Evolutionary conservation across 768 basidiomycete genomes (phyloP).

Genomic region (Megacollybia marginata): DNA sequence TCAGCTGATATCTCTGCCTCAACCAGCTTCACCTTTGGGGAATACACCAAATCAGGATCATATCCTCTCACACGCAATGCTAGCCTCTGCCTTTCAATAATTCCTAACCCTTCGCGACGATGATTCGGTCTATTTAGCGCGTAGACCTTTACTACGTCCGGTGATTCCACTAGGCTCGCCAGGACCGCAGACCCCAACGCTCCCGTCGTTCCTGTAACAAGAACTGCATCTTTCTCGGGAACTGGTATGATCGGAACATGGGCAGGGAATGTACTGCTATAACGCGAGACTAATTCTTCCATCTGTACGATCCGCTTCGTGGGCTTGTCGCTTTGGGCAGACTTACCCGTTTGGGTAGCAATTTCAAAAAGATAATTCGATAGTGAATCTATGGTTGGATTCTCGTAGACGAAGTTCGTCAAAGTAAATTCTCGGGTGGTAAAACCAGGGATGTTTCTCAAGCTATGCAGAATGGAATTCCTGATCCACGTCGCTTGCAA

Average conservation of each 20-base stretch:
- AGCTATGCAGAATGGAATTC: slow-evolving; percentile 24
- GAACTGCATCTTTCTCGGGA: neutral
- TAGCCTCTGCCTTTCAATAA: slow-evolving; percentile 16
- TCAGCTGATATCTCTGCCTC: slow-evolving; percentile 26
- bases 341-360: no score
- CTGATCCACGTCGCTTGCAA: slow-evolving; percentile 33
- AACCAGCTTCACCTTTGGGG: slow-evolving; percentile 25
- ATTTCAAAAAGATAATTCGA: no score
- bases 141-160: slow-evolving; percentile 10
- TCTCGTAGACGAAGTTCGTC: neutral
- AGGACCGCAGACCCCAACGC: slow-evolving; percentile 19
- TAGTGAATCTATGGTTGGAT: neutral
- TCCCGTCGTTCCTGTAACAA: slow-evolving; percentile 26
- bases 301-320: no score
- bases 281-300: no score
- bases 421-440: slow-evolving; percentile 2
- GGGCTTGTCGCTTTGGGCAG: no score
- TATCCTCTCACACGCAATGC: slow-evolving; percentile 27
- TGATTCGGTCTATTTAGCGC: slow-evolving; percentile 6
- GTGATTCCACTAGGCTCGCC: slow-evolving; percentile 8
- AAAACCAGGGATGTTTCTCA: slow-evolving; percentile 17
- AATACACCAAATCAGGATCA: slow-evolving; percentile 18
- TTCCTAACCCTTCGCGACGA: neutral
- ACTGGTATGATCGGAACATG: neutral
- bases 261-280: no score